phyloP scores from a whole-genome alignment of 306 rosid species.

The Dryas alaskensis region DNA sequence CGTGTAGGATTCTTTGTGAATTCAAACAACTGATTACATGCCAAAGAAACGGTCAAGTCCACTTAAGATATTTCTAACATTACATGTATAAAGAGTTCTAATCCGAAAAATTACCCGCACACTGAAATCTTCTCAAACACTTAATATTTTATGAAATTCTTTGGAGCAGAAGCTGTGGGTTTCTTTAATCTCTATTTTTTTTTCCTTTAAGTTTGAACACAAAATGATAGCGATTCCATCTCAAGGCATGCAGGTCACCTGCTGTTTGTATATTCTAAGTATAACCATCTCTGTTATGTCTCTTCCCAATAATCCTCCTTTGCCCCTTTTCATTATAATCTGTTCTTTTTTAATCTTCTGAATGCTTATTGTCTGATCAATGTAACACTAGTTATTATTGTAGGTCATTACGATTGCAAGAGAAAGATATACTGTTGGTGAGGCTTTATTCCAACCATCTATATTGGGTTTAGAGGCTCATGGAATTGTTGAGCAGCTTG shows the following conservation, averaged over 20 bases:
- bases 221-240: not conserved
- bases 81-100: not conserved
- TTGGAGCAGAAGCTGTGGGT: not conserved
- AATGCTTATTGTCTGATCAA: not conserved
- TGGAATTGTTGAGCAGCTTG: slow-evolving; percentile 98
- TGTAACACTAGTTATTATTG: slow-evolving; percentile 29
- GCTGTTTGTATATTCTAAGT: not conserved
- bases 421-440: slow-evolving; percentile 87
- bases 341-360: not conserved
- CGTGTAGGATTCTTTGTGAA: too few relatives aligned
- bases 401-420: slow-evolving; percentile 86
- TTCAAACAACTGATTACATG: too few relatives aligned
- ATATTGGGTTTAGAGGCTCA: slow-evolving; percentile 87
- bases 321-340: not conserved
- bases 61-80: too few relatives aligned
- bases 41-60: too few relatives aligned
- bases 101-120: not conserved
- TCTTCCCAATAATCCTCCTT: not conserved
- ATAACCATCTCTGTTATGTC: not conserved
- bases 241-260: not conserved
- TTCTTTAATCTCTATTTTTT: not conserved
- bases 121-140: not conserved
- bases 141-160: not conserved
- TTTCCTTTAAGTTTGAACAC: not conserved
- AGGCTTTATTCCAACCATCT: slow-evolving; percentile 91